Base-by-base conservation (phyloP, 192 early-diverging fungal genomes). In the Spizellomyces punctatus region DNA sequence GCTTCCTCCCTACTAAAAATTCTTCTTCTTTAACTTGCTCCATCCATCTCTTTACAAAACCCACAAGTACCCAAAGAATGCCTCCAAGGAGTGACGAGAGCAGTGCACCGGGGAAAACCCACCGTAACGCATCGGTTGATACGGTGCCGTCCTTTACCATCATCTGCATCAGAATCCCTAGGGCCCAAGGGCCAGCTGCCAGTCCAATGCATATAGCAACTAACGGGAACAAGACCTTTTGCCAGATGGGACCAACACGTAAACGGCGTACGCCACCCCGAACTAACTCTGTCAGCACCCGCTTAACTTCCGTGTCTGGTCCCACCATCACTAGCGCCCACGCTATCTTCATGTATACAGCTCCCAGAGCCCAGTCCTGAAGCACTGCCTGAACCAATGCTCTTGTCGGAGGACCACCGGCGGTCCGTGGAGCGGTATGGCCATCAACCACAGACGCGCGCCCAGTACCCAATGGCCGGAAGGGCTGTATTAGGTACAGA, bases 1-100 rank as follows among this genome's bases (percentile, higher is more conserved):
- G 80, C 74, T 82, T 81, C 44, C 88, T 83, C 10, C 96, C 96
- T 57, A 96, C 89, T 44, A 95, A 79, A 67, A 93, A 99, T 57
- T 88, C 85, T 55, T 92, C 92, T 49, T 99, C 95, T 27, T 90
- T 83, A 5, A 95, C 86, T 54, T 84, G 71, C 19, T 91, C 85
- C 57, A 91, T 83, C 95, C 96, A 99, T 8, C 73, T 64, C 46
- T 79, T 82, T 41, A 92, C 27, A 2, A 27, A 44, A 9, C 43
- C 21, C 10, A 47, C 46, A 6, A 43, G 64, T 19, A 46, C 74
- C 52, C 12, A 68, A 64, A 27, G 56, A 71, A 66, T 75, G 78
- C 2, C 63, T 50, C 76, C 42, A 17, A 61, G 76, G 66, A 71
- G 56, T 61, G 48, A 43, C 19, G 75, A 6, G 17, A 69, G 10